Evolutionary conservation across 2,329 filamentous ascomycete species (phyloP).

Genomic region (Claviceps citrina): DNA sequence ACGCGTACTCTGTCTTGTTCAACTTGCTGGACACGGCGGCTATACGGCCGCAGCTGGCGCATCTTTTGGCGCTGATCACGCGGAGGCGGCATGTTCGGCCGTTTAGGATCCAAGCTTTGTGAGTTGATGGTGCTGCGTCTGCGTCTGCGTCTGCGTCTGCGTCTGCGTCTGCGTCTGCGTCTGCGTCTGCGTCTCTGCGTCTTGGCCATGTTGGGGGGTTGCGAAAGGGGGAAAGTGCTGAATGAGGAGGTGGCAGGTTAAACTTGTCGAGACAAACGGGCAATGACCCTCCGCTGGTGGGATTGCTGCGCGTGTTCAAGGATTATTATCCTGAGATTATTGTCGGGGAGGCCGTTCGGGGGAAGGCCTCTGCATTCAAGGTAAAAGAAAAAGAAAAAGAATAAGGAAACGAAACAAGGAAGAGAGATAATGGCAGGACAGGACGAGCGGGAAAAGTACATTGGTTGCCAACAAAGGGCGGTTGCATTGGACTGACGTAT

Average conservation of each 20-base stretch:
- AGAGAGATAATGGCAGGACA: background rate
- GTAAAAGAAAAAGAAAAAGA: too few relatives aligned
- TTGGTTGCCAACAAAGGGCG: too few relatives aligned
- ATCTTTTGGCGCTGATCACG: conserved; percentile 65
- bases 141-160: background rate
- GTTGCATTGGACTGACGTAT: conserved; percentile 3
- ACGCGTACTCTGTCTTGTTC: conserved; percentile 62
- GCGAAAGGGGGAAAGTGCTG: background rate
- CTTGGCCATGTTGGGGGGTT: too few relatives aligned
- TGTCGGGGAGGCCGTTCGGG: conserved; percentile 49
- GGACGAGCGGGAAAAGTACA: background rate
- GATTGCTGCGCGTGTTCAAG: conserved; percentile 68
- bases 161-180: too few relatives aligned
- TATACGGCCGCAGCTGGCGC: conserved; percentile 53
- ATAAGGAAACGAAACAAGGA: too few relatives aligned
- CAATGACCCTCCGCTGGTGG: conserved; percentile 59
- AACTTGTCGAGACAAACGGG: conserved; percentile 44
- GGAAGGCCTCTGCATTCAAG: conserved; percentile 47
- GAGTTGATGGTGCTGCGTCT: conserved; percentile 13
- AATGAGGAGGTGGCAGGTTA: conserved; percentile 25
- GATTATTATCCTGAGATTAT: conserved; percentile 86
- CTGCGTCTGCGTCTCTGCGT: too few relatives aligned
- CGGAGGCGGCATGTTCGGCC: conserved; percentile 70
- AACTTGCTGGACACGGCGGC: conserved; percentile 69
- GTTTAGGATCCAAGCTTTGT: conserved; percentile 67